Evolutionary conservation across 176 grass and related monocot species (phyloP).

Genomic region (Bothriochloa decipiens): DNA sequence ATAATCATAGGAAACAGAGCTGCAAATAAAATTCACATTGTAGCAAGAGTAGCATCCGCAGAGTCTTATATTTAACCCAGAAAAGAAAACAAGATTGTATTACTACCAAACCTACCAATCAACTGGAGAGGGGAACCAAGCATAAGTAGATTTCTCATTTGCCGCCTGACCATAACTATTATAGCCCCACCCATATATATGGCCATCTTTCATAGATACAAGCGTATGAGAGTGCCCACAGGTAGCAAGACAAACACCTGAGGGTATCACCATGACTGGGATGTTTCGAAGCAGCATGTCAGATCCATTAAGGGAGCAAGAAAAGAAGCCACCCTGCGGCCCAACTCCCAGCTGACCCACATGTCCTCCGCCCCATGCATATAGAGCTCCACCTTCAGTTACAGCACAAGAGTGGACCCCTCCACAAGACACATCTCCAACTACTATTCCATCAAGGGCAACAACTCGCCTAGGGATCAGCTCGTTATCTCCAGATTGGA

Average conservation of each 20-base stretch:
- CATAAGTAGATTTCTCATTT: constrained; percentile 77
- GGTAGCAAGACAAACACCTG: constrained; percentile 69
- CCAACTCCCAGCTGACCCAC: constrained; percentile 78
- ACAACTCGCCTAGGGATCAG: constrained; percentile 81
- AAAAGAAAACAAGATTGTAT: not conserved
- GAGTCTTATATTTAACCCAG: not conserved
- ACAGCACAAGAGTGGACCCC: constrained; percentile 91
- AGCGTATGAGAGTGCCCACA: constrained; percentile 96
- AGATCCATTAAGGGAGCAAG: constrained; percentile 59
- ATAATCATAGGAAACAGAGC: not conserved
- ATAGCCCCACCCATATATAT: constrained; percentile 95
- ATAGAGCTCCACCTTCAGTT: constrained; percentile 73
- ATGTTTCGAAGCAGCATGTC: constrained; percentile 72
- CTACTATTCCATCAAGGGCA: constrained; percentile 67
- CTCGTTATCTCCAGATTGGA: constrained; percentile 83
- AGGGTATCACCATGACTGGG: constrained; percentile 68
- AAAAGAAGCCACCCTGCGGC: constrained; percentile 64
- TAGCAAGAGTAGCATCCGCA: not conserved
- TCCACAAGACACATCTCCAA: constrained; percentile 78
- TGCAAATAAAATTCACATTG: not conserved
- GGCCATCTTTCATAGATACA: constrained; percentile 76
- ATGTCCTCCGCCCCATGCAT: constrained; percentile 83
- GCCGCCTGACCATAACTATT: constrained; percentile 94
- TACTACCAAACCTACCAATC: constrained; percentile 64
- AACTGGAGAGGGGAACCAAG: constrained; percentile 90